A percentile compares a stretch with the other conserved stretches of the same genome.
These are phyloP conservation scores for Quercus bicolor DNA, from an alignment of 306 rosid genomes.

Conservation along the genomic window DNA sequence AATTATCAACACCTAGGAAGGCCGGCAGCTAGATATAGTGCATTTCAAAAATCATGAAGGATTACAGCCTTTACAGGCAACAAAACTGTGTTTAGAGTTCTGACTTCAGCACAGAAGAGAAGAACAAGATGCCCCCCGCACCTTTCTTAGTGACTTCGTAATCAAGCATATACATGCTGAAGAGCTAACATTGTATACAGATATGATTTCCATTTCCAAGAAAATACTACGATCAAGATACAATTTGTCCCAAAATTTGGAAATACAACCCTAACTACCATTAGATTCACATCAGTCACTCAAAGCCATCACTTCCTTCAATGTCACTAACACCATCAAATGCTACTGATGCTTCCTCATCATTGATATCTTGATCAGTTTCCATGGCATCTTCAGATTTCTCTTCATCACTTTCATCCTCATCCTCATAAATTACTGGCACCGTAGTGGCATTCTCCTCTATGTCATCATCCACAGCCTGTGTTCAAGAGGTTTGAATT, in stretches of 20 bases:
- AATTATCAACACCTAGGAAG: too few relatives aligned
- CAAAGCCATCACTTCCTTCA: constrained; percentile 46
- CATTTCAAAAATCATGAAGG: too few relatives aligned
- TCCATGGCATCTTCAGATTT: constrained; percentile 65
- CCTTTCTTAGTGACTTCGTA: too few relatives aligned
- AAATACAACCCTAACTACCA: not conserved
- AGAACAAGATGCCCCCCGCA: too few relatives aligned
- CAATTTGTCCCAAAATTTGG: not conserved
- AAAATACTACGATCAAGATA: not conserved
- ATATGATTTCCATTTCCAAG: not conserved
- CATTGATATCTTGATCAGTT: constrained; percentile 42
- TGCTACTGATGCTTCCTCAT: constrained; percentile 33
- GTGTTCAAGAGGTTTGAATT: constrained; percentile 15
- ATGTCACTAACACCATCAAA: constrained; percentile 39
- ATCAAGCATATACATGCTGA: too few relatives aligned
- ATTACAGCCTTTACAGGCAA: too few relatives aligned
- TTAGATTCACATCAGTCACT: constrained; percentile 20
- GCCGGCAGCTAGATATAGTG: too few relatives aligned
- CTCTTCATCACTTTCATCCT: constrained; percentile 57
- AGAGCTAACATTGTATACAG: too few relatives aligned
- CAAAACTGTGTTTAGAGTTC: too few relatives aligned
- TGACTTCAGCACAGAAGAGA: too few relatives aligned
- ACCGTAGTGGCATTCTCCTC: constrained; percentile 36
- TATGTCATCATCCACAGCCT: constrained; percentile 52
- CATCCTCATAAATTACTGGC: constrained; percentile 57